Base-by-base conservation (phyloP, 1,284 basidiomycete genomes). In the Neonothopanus nambi region DNA sequence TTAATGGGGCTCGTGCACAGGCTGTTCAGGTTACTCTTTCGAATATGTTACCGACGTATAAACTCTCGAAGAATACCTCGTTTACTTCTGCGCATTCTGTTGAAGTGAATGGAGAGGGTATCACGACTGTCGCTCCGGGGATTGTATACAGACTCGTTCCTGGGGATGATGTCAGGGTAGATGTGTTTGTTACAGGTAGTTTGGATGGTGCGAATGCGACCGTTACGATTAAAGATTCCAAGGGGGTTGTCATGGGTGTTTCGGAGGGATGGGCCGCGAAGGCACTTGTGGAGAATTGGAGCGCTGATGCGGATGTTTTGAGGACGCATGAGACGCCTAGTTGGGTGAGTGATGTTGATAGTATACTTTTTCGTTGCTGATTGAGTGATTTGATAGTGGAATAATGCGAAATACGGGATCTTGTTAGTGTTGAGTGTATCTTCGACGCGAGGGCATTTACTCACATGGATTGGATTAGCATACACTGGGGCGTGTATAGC, bases 401-500 rank as follows among this genome's bases (percentile, higher is more conserved):
- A 69, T 54, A 67, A 74, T 44, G 80, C 74, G 11, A 82, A 81
- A 60, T 82, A 73, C 57, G 80, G 80, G 3, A 82, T 84, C 36
- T 84, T 85, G 80, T 81, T 54, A 62, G 78, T 65, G 12, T 51
- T 18, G n/a, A 26, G n/a, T 33, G n/a, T n/a, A n/a, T n/a, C n/a
- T n/a, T n/a, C n/a, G n/a, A n/a, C n/a, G 28, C n/a, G 51, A 17
- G 24, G 21, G 39, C 26, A 33, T 47, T 37, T 33, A 53, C 15
- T 26, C 51, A n/a, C n/a, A 20, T 42, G 41, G 17, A 12, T n/a
- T 35, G 18, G 33, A 15, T 42, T 24, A 70, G 80, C 64, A 72
- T 85, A 47, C 82, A 84, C 59, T 85, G 82, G 81, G 82, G 82
- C 5, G 61, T 80, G 2, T 85, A 74, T 57, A 78, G 77, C 20